Conservation (phyloP, 2,329 filamentous ascomycete genomes). For the Knoxdaviesia proteae region DNA sequence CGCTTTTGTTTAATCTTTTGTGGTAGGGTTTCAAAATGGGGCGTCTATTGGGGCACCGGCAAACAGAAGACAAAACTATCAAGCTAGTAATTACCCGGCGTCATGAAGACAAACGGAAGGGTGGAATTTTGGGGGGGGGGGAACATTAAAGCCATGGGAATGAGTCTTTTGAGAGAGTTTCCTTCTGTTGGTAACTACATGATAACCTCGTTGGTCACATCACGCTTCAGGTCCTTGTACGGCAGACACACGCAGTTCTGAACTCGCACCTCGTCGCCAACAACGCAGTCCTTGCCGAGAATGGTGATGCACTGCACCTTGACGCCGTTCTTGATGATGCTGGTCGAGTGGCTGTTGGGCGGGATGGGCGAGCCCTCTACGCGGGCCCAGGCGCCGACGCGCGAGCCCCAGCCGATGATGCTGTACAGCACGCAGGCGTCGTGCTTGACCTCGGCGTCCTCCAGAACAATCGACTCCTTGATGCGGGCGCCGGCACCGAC, state of each 20-base stretch:
- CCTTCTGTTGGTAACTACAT: slow-evolving; percentile 38
- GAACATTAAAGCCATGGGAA: no score
- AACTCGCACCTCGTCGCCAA: slow-evolving; percentile 83
- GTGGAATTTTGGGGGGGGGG: no score
- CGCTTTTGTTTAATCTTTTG: no score
- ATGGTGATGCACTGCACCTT: slow-evolving; percentile 99
- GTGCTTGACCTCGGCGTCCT: slow-evolving; percentile 90
- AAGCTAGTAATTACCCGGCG: no score
- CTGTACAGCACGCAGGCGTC: slow-evolving; percentile 89
- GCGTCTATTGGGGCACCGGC: no score
- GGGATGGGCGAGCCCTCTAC: slow-evolving; percentile 89
- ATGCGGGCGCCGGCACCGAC: slow-evolving; percentile 76
- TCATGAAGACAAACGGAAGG: no score
- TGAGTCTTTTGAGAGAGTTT: not conserved
- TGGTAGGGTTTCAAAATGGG: no score
- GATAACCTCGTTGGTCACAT: slow-evolving; percentile 73
- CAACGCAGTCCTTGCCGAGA: slow-evolving; percentile 82
- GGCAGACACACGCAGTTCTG: slow-evolving; percentile 97
- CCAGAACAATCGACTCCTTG: slow-evolving; percentile 90
- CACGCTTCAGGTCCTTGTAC: slow-evolving; percentile 95
- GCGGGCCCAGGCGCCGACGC: slow-evolving; percentile 91
- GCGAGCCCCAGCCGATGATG: slow-evolving; percentile 93
- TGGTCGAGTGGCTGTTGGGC: slow-evolving; percentile 72
- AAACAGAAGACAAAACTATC: no score
- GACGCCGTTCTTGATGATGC: slow-evolving; percentile 90